Evolutionary conservation across 495 filamentous ascomycete genomes (phyloP), one percentile per base, ranked within the genome.

Genomic region (Parathielavia hyrcaniae): DNA sequence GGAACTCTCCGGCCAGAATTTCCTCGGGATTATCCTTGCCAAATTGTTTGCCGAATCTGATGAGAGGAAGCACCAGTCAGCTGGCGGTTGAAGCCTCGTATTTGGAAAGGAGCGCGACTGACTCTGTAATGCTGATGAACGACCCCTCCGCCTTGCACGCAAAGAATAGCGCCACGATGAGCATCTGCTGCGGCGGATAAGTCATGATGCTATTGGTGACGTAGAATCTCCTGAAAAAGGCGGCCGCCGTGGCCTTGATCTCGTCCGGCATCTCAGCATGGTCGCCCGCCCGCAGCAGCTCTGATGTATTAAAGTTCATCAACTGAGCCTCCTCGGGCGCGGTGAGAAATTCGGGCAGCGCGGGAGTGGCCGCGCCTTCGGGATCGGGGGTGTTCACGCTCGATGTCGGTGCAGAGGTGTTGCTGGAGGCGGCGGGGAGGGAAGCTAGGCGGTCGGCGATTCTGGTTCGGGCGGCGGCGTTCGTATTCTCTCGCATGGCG

Each of bases 171-270:
- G 89, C 86, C 38, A 89, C 87, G 30, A 86, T 83, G 64, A 95
- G 83, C 68, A 98, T 91, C 55, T 84, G 82, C 61, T 87, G 86
- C 0, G 91, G 91, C 60, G 90, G 88, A 69, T 97, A 95, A 39
- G 91, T 96, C 86, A 97, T 92, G 55, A 89, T 83, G 38, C 88
- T 93, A 72, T 96, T 96, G 59, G 86, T 89, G 23, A 96, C 80
- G 73, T 97, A 98, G 78, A 98, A 97, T 55, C 93, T 87, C 53
- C 87, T 85, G 45, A 97, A 82, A 71, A 91, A 97, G 71, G 92
- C 88, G 44, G 93, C 86, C 34, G 90, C 90, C 32, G 95, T 98
- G 9, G 91, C 89, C 82, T 88, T 67, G 39, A 97, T 89, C 57
- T 89, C 85, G 45, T 86, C 88, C 19, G 90, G 84, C 44, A 91